Percentiles rank a stretch among this genome's conserved stretches.
Evolutionary conservation across 2,329 filamentous ascomycete species (phyloP).

Genomic region (Alternaria sp.): DNA sequence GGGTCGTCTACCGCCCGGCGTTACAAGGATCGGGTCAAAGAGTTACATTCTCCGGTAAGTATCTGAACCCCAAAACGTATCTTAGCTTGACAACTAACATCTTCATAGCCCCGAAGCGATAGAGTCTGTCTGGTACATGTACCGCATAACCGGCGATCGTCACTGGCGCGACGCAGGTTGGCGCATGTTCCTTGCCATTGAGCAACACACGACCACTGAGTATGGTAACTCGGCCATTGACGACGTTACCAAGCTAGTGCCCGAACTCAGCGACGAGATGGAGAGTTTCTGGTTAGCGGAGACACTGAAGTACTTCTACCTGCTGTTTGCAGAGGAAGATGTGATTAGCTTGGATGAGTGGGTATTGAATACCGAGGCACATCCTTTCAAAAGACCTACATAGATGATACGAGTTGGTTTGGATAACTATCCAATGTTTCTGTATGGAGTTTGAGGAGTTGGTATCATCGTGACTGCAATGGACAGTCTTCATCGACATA

Average conservation of each 20-base stretch:
- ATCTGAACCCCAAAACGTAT: background rate
- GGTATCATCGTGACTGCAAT: background rate
- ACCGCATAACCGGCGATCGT: constrained; percentile 72
- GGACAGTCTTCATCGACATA: background rate
- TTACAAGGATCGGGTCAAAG: constrained; percentile 61
- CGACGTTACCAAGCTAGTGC: constrained; percentile 65
- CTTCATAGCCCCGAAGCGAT: constrained; percentile 71
- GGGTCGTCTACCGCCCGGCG: constrained; percentile 61
- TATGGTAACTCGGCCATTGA: constrained; percentile 70
- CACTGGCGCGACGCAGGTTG: constrained; percentile 73
- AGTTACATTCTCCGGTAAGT: constrained; percentile 67
- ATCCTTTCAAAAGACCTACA: constrained; percentile 49
- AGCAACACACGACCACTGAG: constrained; percentile 65
- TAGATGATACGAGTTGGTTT: background rate
- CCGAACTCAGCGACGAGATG: constrained; percentile 65
- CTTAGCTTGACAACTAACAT: background rate
- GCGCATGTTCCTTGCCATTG: constrained; percentile 73
- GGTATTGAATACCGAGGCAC: constrained; percentile 62
- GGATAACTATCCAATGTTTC: background rate
- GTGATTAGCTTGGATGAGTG: constrained; percentile 69
- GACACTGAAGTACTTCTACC: constrained; percentile 71
- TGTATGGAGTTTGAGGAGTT: background rate
- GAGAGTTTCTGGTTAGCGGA: constrained; percentile 78
- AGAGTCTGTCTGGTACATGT: constrained; percentile 81
- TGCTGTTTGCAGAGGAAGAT: constrained; percentile 66